These are phyloP conservation scores for Boletus patriciae DNA, from an alignment of 768 basidiomycete species.

Conservation along the genomic window DNA sequence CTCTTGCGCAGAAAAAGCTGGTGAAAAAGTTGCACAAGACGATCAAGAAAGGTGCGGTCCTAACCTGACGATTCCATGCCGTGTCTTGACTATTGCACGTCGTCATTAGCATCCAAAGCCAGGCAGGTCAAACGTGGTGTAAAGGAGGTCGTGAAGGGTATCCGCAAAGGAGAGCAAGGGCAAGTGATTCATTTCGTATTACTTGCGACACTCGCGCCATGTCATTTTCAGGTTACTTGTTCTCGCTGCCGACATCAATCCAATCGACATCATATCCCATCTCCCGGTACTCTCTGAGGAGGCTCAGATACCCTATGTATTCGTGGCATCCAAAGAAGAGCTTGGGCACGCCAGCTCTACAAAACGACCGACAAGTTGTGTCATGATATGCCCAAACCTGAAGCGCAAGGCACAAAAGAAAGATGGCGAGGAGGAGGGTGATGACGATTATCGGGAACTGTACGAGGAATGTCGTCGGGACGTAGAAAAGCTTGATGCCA, in stretches of 20 bases:
- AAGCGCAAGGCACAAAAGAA: slow-evolving; percentile 71
- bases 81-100: background rate
- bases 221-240: slow-evolving; percentile 65
- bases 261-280: slow-evolving; percentile 98
- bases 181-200: slow-evolving; percentile 36
- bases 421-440: slow-evolving; percentile 59
- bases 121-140: slow-evolving; percentile 97
- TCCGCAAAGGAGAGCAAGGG: slow-evolving; percentile 98
- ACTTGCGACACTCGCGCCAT: slow-evolving; percentile 6
- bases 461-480: slow-evolving; percentile 87
- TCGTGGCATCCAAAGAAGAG: slow-evolving; percentile 90
- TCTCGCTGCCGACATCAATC: slow-evolving; percentile 95
- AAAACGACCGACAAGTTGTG: slow-evolving; percentile 97
- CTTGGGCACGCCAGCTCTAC: slow-evolving; percentile 94
- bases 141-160: slow-evolving; percentile 97
- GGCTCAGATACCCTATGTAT: slow-evolving; percentile 85
- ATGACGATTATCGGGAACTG: slow-evolving; percentile 83
- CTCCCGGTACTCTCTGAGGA: slow-evolving; percentile 94
- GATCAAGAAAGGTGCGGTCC: slow-evolving; percentile 76
- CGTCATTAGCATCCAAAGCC: slow-evolving; percentile 75
- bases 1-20: slow-evolving; percentile 91
- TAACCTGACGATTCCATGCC: background rate
- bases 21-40: slow-evolving; percentile 93
- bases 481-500: slow-evolving; percentile 76
- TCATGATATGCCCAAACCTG: slow-evolving; percentile 86